Percentiles rank a stretch among this genome's conserved stretches.
phyloP scores from a whole-genome alignment of 1,284 basidiomycete genomes.

The Taiwanofungus camphoratus region DNA sequence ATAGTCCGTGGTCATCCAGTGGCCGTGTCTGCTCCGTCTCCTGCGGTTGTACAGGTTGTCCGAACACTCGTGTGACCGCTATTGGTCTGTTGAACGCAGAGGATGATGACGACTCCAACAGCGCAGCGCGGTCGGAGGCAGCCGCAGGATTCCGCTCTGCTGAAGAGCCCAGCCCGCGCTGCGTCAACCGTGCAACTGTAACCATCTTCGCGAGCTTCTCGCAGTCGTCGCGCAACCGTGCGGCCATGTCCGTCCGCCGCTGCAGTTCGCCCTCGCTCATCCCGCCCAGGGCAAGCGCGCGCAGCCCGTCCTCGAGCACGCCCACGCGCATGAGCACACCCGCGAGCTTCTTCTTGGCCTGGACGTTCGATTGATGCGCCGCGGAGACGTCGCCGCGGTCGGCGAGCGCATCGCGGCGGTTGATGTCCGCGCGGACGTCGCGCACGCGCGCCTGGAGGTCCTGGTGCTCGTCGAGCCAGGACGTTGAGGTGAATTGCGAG shows the following conservation, averaged over 20 bases:
- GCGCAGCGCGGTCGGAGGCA: slow-evolving; percentile 57
- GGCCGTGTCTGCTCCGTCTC: slow-evolving; percentile 87
- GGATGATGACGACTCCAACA: slow-evolving; percentile 38
- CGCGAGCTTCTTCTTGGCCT: slow-evolving; percentile 80
- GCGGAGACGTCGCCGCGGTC: slow-evolving; percentile 67
- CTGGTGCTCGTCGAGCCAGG: slow-evolving; percentile 83
- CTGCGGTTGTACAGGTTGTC: slow-evolving; percentile 50
- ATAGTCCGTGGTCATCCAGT: slow-evolving; percentile 76
- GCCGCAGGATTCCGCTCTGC: slow-evolving; percentile 39
- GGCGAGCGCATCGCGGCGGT: slow-evolving; percentile 80
- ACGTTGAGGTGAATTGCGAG: slow-evolving; percentile 60
- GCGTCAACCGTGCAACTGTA: slow-evolving; percentile 57
- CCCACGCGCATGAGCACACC: slow-evolving; percentile 67
- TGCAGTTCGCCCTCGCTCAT: slow-evolving; percentile 82
- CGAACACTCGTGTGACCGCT: slow-evolving; percentile 83
- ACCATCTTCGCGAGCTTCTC: slow-evolving; percentile 79
- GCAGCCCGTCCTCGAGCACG: slow-evolving; percentile 65
- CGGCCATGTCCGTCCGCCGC: slow-evolving; percentile 79
- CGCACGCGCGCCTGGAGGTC: slow-evolving; percentile 72
- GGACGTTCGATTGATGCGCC: slow-evolving; percentile 77
- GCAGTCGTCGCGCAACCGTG: slow-evolving; percentile 78
- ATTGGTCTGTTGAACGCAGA: slow-evolving; percentile 35
- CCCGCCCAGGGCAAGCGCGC: slow-evolving; percentile 56
- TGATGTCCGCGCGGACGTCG: slow-evolving; percentile 76
- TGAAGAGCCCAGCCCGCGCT: slow-evolving; percentile 34